Evolutionary conservation across 768 basidiomycete genomes (phyloP), one percentile per base, ranked within the genome.

Genomic region (Suillus decipiens): DNA sequence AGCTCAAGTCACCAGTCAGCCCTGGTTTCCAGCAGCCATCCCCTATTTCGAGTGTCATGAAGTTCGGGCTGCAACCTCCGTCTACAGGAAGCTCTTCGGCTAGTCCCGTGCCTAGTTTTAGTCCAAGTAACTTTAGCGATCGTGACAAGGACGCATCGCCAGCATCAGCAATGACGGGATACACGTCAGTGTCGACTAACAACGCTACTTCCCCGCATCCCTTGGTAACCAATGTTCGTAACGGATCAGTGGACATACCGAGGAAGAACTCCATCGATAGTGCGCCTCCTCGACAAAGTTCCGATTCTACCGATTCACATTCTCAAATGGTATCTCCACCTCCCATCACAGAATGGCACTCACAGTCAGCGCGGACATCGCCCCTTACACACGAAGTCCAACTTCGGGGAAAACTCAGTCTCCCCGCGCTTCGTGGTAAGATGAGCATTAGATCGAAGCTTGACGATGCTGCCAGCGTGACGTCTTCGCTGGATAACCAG

Each of bases 371-470:
- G 11, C 74, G 74, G 3, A 54, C 60, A 5, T 71, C 70, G 17
- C 71, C 75, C 0, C 64, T 76, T 33, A 47, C 51, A 10, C 74
- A 78, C 14, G 77, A 71, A n/a, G 42, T 57, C 12, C 67, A 75
- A 0, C 74, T 91, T 12, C 82, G 83, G 7, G 80, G 82, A 0
- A 92, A 91, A 68, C 77, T 93, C 9, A 90, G 89, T 36, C 76
- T 92, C 5, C 88, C 89, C 1, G 86, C 84, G 56, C 78, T 92
- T 6, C 81, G 87, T 15, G 75, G 84, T n/a, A 79, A 74, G 65
- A 67, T 67, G 39, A 72, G 57, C 60, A 59, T 61, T 33, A 75
- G 69, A n/a, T 6, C 61, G 56, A 73, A 71, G 59, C 24, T 74
- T 24, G 80, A 78, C 42, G 74, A 76, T 14, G 67, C 69, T 12